Conservation (phyloP, 2,329 filamentous ascomycete species). For the Aspergillus spinulosporus region DNA sequence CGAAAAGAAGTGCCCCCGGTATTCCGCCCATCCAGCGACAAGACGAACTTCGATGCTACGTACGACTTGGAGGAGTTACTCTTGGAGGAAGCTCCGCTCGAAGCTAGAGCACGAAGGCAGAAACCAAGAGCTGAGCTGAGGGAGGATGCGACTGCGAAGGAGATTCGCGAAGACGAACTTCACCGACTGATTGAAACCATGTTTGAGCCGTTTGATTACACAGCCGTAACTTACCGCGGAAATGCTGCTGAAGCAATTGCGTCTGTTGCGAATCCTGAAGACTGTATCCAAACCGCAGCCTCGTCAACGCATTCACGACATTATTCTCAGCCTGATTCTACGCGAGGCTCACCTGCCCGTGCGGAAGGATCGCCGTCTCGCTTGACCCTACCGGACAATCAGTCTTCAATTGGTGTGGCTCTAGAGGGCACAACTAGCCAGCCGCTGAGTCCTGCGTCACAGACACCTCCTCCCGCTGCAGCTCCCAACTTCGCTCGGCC, state of each 20-base stretch:
- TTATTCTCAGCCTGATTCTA: conserved; percentile 38
- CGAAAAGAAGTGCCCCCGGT: conserved; percentile 86
- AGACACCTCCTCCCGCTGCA: conserved; percentile 31
- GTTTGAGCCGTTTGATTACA: conserved; percentile 96
- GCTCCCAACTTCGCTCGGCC: conserved; percentile 44
- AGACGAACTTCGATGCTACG: conserved; percentile 98
- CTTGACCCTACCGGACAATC: conserved; percentile 29
- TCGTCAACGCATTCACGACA: conserved; percentile 37
- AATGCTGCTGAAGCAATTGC: conserved; percentile 44
- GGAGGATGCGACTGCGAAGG: conserved; percentile 90
- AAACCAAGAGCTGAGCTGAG: conserved; percentile 90
- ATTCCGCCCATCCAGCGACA: conserved; percentile 90
- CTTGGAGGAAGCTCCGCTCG: conserved; percentile 89
- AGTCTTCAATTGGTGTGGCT: conserved; percentile 31
- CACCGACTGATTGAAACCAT: conserved; percentile 92
- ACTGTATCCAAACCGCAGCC: conserved; percentile 31
- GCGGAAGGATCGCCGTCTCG: conserved; percentile 33
- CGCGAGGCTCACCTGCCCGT: conserved; percentile 32
- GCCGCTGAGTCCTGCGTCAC: conserved; percentile 18
- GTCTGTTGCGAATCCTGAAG: conserved; percentile 42
- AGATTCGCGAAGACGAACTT: conserved; percentile 90
- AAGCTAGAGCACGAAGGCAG: conserved; percentile 87
- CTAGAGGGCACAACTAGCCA: conserved; percentile 25
- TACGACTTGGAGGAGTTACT: conserved; percentile 95
- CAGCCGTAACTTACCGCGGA: conserved; percentile 70